Evolutionary conservation across 495 filamentous ascomycete species (phyloP).

Genomic region (Sphaerosporella brunnea): DNA sequence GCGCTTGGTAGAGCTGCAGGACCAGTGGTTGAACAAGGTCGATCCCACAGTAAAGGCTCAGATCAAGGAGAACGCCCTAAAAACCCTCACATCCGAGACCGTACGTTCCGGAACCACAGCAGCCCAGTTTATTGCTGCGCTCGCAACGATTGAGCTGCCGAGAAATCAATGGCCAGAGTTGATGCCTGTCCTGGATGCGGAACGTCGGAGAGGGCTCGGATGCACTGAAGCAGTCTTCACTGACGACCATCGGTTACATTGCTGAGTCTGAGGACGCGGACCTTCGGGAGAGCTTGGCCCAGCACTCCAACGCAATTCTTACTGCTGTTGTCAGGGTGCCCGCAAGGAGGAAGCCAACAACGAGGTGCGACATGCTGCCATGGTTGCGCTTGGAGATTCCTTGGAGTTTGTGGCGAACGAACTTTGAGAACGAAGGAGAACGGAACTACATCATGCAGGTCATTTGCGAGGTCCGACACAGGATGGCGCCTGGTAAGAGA

Average conservation of each 20-base stretch:
- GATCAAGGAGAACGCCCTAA: slow-evolving; percentile 73
- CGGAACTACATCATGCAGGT: slow-evolving; percentile 99
- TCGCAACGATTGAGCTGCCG: slow-evolving; percentile 87
- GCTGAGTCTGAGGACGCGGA: slow-evolving; percentile 88
- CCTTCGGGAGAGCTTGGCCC: slow-evolving; percentile 58
- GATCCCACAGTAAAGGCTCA: slow-evolving; percentile 58
- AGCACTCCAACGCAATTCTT: slow-evolving; percentile 90
- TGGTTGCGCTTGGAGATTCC: slow-evolving; percentile 87
- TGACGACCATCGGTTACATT: slow-evolving; percentile 90
- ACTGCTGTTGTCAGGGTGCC: slow-evolving; percentile 96
- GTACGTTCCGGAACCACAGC: slow-evolving; percentile 68
- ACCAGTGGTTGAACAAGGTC: slow-evolving; percentile 73
- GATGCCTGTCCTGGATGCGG: slow-evolving; percentile 67
- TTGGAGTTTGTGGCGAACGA: slow-evolving; percentile 91
- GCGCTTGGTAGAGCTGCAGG: slow-evolving; percentile 70
- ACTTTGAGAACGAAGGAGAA: slow-evolving; percentile 98
- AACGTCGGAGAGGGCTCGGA: slow-evolving; percentile 76
- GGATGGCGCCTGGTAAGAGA: too few species aligned
- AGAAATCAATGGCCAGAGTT: slow-evolving; percentile 90
- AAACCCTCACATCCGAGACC: slow-evolving; percentile 63
- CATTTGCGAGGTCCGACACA: slow-evolving; percentile 94
- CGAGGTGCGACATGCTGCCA: slow-evolving; percentile 80
- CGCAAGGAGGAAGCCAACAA: slow-evolving; percentile 82
- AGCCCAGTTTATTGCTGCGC: slow-evolving; percentile 85
- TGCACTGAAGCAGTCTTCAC: slow-evolving; percentile 78